Percentiles rank a stretch among this genome's conserved stretches.
Evolutionary conservation across 1,284 basidiomycete species (phyloP).

Genomic region (Papiliotrema laurentii): DNA sequence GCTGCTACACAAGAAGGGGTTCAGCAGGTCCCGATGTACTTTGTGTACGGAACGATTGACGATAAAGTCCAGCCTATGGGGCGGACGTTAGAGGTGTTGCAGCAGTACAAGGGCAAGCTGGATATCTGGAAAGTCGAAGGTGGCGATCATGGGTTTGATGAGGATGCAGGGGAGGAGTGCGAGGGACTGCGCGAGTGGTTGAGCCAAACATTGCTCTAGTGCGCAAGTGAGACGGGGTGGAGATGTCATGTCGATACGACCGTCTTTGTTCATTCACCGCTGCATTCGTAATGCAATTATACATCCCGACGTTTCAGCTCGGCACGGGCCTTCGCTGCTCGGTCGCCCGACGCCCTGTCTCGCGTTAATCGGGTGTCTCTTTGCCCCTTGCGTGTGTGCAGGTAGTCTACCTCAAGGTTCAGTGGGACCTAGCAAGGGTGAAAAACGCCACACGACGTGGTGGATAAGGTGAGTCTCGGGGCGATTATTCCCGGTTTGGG

Average conservation of each 20-base stretch:
- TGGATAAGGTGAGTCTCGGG: no score
- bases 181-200: slow-evolving; percentile 37
- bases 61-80: slow-evolving; percentile 41
- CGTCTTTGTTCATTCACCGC: neutral
- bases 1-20: slow-evolving; percentile 7
- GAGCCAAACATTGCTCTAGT: slow-evolving; percentile 14
- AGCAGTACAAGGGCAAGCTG: slow-evolving; percentile 17
- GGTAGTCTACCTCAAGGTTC: no score
- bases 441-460: no score
- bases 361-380: no score
- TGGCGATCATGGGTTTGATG: slow-evolving; percentile 40
- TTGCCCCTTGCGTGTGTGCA: no score
- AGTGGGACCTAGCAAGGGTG: no score
- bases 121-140: slow-evolving; percentile 29
- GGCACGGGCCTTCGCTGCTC: no score
- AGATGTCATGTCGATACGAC: neutral
- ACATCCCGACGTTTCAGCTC: no score
- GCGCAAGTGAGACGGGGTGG: neutral
- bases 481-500: no score
- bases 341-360: no score
- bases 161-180: slow-evolving; percentile 35
- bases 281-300: no score
- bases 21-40: slow-evolving; percentile 26
- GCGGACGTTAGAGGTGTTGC: slow-evolving; percentile 25
- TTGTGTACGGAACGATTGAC: slow-evolving; percentile 34